Percentiles rank a stretch among this genome's conserved stretches.
phyloP scores from a whole-genome alignment of 805 yeast species.

The Maudiozyma serrabonitensis region DNA sequence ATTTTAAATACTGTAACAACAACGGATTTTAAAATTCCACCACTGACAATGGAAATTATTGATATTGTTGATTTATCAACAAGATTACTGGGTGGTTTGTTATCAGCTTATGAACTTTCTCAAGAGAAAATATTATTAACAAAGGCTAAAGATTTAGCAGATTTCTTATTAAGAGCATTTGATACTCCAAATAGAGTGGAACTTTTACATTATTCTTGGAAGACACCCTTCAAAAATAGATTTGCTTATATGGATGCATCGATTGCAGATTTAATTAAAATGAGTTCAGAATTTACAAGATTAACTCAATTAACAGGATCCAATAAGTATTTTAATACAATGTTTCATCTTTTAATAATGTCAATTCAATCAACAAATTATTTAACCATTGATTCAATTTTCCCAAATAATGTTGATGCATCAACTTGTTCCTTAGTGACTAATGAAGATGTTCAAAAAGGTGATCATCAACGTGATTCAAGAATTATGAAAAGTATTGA shows the following conservation, averaged over 20 bases:
- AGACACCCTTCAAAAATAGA: constrained; percentile 28
- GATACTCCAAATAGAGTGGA: constrained; percentile 55
- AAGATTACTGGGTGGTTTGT: constrained; percentile 43
- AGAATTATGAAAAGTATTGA: constrained; percentile 32
- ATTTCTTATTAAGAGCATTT: constrained; percentile 42
- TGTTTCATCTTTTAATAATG: constrained; percentile 35
- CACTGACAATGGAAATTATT: constrained; percentile 37
- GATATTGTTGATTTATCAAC: constrained; percentile 37
- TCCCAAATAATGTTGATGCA: constrained; percentile 38
- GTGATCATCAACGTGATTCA: constrained; percentile 27
- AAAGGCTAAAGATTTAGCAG: constrained; percentile 39
- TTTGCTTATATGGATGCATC: constrained; percentile 31
- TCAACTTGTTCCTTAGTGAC: constrained; percentile 39
- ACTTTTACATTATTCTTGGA: constrained; percentile 36
- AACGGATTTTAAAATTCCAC: constrained; percentile 34
- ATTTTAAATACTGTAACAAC: constrained; percentile 31
- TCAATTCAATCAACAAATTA: constrained; percentile 29
- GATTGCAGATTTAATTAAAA: constrained; percentile 40
- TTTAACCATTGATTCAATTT: constrained; percentile 34
- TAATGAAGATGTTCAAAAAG: constrained; percentile 23
- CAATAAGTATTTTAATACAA: constrained; percentile 40
- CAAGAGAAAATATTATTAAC: constrained; percentile 25
- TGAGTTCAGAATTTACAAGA: constrained; percentile 43
- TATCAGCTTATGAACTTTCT: constrained; percentile 44
- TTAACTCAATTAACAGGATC: constrained; percentile 43